Base-by-base conservation (phyloP, 2,329 filamentous ascomycete genomes). In the Daldinia sp. region DNA sequence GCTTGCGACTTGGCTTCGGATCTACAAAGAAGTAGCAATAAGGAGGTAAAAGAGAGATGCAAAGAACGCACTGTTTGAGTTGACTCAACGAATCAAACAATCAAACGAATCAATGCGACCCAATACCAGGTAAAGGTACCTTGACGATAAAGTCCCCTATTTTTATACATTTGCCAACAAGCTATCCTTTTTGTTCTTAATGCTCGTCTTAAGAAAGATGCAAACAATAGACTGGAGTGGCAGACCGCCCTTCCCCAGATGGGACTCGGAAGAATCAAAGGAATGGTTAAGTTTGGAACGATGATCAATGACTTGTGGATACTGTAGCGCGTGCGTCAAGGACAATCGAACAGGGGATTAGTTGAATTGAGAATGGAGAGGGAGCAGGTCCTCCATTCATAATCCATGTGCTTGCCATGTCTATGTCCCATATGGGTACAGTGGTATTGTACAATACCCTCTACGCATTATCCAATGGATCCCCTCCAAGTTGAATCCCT, bases 191-290 rank as follows among this genome's bases (percentile, higher is more conserved):
- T 27, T 27, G 13, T 45, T 45, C 13, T 4, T 45, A 39, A 27
- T 27, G 39, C 15, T 27, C 6, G n/a, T 37, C 7, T 45, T 35
- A 21, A 39, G 17, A 52, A 35, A 17, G 39, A 58, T 62, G 59
- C 59, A 62, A 53, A 58, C 53, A 63, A 63, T 63, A 37, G 8
- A 30, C 30, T 47, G 32, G 21, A 29, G 45, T 30, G 27, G 19
- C 23, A 60, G 55, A 64, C 61, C 61, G 61, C 64, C 64, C 62
- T 62, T 60, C 55, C 59, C 58, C 55, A 63, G 56, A 65, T 54
- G 41, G 50, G 55, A 61, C 45, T 55, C 56, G 63, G 56, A 63
- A 48, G 65, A 53, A 60, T 63, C 62, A 63, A 63, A 68, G 63
- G 53, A 61, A 58, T 51, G 41, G 52, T 53, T 60, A 37, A 65